A percentile compares a stretch with the other conserved stretches of the same genome.
Conservation (phyloP, 805 yeast genomes). For the Sugiyamaella marilandica region DNA sequence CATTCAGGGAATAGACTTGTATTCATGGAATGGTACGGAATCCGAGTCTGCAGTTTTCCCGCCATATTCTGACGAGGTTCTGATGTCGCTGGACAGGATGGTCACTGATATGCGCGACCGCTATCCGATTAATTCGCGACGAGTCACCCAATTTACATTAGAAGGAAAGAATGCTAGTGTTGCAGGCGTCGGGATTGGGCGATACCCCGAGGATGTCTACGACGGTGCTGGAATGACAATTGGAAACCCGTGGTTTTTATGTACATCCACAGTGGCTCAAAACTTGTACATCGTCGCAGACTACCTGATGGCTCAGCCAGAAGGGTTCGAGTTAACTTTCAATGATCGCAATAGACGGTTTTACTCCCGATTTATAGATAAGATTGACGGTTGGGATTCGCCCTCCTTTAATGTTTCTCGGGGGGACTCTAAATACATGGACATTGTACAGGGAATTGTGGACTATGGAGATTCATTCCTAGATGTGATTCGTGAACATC, state of each 20-base stretch:
- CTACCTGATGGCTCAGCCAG: slow-evolving; percentile 21
- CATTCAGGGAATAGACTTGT: slow-evolving; percentile 27
- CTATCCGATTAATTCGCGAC: slow-evolving; percentile 62
- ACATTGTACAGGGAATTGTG: slow-evolving; percentile 23
- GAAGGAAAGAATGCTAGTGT: slow-evolving; percentile 12
- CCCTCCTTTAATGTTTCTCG: slow-evolving; percentile 8
- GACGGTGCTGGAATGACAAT: slow-evolving; percentile 66
- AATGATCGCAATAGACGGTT: slow-evolving; percentile 14
- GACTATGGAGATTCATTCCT: slow-evolving; percentile 47
- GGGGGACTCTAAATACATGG: slow-evolving; percentile 12
- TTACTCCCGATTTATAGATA: slow-evolving; percentile 16
- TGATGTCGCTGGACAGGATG: slow-evolving; percentile 50
- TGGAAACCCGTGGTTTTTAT: slow-evolving; percentile 92
- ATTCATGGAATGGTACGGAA: slow-evolving; percentile 15
- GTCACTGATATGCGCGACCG: slow-evolving; percentile 64
- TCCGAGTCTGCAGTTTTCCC: slow-evolving; percentile 19
- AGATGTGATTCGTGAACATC: slow-evolving; percentile 42
- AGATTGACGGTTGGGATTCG: slow-evolving; percentile 20
- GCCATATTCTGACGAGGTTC: slow-evolving; percentile 28
- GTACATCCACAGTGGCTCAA: slow-evolving; percentile 36
- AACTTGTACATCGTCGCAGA: slow-evolving; percentile 29
- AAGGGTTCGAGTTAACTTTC: slow-evolving; percentile 14
- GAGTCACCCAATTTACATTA: slow-evolving; percentile 16
- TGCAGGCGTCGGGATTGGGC: slow-evolving; percentile 68
- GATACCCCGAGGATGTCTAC: slow-evolving; percentile 90